A percentile compares a stretch with the other conserved stretches of the same genome.
These are phyloP conservation scores for Detonula confervacea DNA, from an alignment of 352 stramenopile species.

Conservation along the genomic window DNA sequence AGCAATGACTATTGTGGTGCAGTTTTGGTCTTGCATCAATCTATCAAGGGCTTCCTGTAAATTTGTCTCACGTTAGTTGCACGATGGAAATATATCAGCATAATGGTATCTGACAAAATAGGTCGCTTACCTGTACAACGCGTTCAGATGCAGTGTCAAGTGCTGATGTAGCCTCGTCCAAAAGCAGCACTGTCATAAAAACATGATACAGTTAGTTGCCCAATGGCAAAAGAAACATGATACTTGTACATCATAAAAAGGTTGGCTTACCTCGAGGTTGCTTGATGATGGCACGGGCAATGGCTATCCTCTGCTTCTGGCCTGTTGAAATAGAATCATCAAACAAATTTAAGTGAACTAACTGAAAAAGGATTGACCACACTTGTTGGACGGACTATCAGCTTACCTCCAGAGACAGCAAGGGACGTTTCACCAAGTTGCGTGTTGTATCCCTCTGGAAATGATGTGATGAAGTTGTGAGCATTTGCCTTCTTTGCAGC, in stretches of 20 bases:
- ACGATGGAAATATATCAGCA: too few relatives aligned
- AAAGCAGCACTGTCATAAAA: constrained; percentile 74
- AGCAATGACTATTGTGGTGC: constrained; percentile 81
- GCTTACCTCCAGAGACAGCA: too few relatives aligned
- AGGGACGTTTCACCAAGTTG: constrained; percentile 85
- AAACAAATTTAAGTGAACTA: too few relatives aligned
- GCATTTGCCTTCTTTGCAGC: constrained; percentile 91
- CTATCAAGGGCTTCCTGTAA: constrained; percentile 83
- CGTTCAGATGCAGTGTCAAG: constrained; percentile 79
- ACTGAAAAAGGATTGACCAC: too few relatives aligned
- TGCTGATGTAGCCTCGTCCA: constrained; percentile 60
- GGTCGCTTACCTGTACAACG: constrained; percentile 84
- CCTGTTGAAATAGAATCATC: too few relatives aligned
- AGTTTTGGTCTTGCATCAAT: constrained; percentile 66
- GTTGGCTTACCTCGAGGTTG: too few relatives aligned
- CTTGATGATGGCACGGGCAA: constrained; percentile 87
- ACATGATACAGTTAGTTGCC: too few relatives aligned
- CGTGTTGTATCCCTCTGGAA: constrained; percentile 87
- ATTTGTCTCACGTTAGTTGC: too few relatives aligned
- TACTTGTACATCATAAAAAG: too few relatives aligned
- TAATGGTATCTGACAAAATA: too few relatives aligned
- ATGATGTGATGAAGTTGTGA: constrained; percentile 90
- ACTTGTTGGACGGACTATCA: too few relatives aligned
- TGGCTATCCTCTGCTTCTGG: constrained; percentile 93
- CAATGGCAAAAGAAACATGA: too few relatives aligned